These are phyloP conservation scores for Heliamphora pulchella DNA, from an alignment of 179 eudicot species.

Conservation along the genomic window DNA sequence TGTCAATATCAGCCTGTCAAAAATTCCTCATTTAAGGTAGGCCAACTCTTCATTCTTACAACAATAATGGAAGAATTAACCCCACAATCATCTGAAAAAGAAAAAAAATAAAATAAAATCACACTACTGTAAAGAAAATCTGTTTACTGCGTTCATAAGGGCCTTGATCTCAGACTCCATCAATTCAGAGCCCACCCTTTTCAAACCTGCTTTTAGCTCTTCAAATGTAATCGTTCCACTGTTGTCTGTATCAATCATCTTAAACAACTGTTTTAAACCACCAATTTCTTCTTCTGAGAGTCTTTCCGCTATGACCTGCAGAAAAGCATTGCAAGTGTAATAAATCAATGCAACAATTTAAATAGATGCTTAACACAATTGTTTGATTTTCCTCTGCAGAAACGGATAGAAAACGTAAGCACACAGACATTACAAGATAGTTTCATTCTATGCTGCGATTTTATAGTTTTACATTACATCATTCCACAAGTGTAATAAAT, in stretches of 20 bases:
- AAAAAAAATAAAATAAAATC: no score
- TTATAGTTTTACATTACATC: no score
- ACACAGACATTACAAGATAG: no score
- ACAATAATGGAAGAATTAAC: background rate
- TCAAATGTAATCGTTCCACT: constrained; percentile 89
- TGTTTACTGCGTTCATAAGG: constrained; percentile 78
- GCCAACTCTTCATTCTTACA: constrained; percentile 5
- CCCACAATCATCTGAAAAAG: background rate
- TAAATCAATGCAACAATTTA: background rate
- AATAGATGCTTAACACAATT: background rate
- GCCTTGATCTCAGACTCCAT: constrained; percentile 78
- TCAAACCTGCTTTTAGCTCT: constrained; percentile 72
- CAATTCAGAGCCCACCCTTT: constrained; percentile 71
- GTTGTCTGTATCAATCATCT: constrained; percentile 85
- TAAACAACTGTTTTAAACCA: constrained; percentile 78
- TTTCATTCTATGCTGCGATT: no score
- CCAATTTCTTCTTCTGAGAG: constrained; percentile 98
- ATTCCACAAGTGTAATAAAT: no score
- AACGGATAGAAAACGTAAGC: background rate
- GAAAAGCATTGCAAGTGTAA: background rate
- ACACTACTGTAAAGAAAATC: no score
- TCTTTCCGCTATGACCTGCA: constrained; percentile 88
- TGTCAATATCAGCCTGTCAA: constrained; percentile 83
- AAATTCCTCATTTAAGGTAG: background rate
- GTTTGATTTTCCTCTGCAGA: background rate